Conservation (phyloP, 352 stramenopile genomes). For the Phytophthora boehmeriae region DNA sequence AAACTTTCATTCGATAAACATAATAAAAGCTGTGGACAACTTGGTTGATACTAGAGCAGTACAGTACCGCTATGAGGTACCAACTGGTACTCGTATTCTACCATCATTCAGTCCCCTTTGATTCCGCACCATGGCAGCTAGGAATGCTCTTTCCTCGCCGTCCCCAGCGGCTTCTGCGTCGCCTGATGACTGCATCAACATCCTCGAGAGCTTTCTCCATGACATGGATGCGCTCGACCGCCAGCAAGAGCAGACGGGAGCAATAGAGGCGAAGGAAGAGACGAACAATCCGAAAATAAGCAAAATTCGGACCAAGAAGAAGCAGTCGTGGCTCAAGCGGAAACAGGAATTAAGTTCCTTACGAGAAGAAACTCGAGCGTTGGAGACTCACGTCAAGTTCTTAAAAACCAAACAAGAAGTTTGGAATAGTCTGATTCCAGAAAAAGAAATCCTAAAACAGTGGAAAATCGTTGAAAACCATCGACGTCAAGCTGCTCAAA, state of each 20-base stretch:
- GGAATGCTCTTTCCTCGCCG: neutral
- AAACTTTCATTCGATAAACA: too few relatives aligned
- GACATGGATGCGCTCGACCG: slow-evolving; percentile 2
- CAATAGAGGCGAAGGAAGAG: neutral
- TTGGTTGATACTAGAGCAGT: too few relatives aligned
- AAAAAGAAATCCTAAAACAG: neutral
- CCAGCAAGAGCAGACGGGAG: neutral
- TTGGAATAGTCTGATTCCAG: too few relatives aligned
- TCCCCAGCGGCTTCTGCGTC: neutral
- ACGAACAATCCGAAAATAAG: neutral
- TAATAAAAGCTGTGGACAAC: too few relatives aligned
- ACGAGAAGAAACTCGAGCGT: slow-evolving; percentile 1
- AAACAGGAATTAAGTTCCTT: slow-evolving; percentile 12
- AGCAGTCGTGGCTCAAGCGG: slow-evolving; percentile 8
- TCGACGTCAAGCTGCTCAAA: slow-evolving; percentile 1
- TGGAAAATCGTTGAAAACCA: slow-evolving; percentile 1
- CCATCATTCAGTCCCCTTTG: too few relatives aligned
- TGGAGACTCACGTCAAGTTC: slow-evolving; percentile 7
- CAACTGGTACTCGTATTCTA: too few relatives aligned
- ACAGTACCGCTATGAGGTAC: too few relatives aligned
- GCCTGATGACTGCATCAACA: neutral
- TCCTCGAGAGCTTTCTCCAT: slow-evolving; percentile 9
- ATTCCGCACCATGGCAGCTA: too few relatives aligned
- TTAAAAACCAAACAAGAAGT: neutral
- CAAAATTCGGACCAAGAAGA: neutral